These are phyloP conservation scores for Suillus weaverae DNA, from an alignment of 768 basidiomycete species.

Conservation along the genomic window DNA sequence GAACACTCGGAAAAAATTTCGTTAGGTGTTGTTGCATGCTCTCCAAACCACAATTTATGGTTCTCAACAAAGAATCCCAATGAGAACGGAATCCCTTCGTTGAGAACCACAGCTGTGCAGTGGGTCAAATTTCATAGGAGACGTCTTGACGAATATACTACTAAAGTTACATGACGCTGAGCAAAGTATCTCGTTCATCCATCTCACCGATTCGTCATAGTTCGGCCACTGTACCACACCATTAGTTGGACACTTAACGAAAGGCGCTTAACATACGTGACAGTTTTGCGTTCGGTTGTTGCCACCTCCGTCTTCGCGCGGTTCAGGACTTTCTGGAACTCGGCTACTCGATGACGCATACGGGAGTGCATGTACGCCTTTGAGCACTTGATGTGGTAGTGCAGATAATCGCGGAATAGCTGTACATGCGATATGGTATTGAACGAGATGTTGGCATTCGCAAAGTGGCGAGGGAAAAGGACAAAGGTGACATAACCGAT, in stretches of 20 bases:
- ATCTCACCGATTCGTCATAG: conserved; percentile 51
- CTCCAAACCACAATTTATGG: not conserved
- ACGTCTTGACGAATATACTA: not conserved
- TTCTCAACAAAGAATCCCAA: not conserved
- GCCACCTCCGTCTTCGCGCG: conserved; percentile 92
- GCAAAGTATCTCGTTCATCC: not conserved
- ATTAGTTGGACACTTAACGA: conserved; percentile 10
- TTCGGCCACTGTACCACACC: conserved; percentile 49
- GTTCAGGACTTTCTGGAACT: conserved; percentile 96
- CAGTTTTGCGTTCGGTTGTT: conserved; percentile 85
- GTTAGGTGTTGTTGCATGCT: not conserved
- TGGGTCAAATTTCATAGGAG: not conserved
- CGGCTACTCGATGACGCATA: conserved; percentile 90
- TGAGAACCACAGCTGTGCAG: not conserved
- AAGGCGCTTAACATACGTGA: conserved; percentile 53
- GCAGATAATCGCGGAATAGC: conserved; percentile 97
- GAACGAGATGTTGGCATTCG: conserved; percentile 62
- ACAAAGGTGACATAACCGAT: conserved; percentile 98
- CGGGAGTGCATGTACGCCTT: conserved; percentile 99
- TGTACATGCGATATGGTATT: conserved; percentile 93
- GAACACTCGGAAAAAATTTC: not conserved
- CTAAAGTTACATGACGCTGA: not conserved
- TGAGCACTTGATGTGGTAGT: conserved; percentile 98
- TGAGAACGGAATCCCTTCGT: not conserved
- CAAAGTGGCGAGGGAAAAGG: conserved; percentile 94